Evolutionary conservation across 768 basidiomycete genomes (phyloP).

Genomic region (Amanita molliuscula): DNA sequence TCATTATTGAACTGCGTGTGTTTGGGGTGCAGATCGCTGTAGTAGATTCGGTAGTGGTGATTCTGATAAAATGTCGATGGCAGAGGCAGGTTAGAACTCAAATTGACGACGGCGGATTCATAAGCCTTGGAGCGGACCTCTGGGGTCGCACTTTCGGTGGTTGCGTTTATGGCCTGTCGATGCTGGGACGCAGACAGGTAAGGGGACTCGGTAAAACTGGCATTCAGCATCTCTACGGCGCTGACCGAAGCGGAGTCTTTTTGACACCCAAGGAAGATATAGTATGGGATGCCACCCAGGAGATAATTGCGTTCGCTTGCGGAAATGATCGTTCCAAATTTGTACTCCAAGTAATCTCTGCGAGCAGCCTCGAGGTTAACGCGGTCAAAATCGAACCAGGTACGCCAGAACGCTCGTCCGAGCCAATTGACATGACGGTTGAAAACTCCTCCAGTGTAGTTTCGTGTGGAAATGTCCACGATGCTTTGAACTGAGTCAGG

Average conservation of each 20-base stretch:
- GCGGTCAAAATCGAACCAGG: conserved; percentile 54
- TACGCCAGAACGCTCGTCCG: conserved; percentile 72
- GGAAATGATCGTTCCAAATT: conserved; percentile 54
- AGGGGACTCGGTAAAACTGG: not conserved
- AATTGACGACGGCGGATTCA: not conserved
- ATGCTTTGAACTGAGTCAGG: not conserved
- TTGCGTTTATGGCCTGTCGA: not conserved
- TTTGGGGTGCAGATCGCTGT: not conserved
- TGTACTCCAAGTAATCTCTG: conserved; percentile 68
- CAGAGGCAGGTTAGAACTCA: not conserved
- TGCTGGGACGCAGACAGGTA: not conserved
- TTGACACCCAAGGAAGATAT: not conserved
- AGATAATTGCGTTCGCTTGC: not conserved
- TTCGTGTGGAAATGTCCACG: not conserved
- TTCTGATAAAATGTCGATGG: not conserved
- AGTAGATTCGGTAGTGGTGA: not conserved
- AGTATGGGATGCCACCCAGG: not conserved
- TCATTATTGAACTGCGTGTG: not conserved
- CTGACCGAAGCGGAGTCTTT: not conserved
- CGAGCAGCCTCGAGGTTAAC: conserved; percentile 46
- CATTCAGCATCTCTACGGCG: not conserved
- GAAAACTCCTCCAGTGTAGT: not conserved
- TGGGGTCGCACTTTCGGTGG: not conserved
- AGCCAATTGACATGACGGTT: conserved; percentile 31
- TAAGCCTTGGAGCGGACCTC: not conserved